Evolutionary conservation across 2,329 filamentous ascomycete genomes (phyloP), one percentile per base, ranked within the genome.

Genomic region (Colletotrichum echinochloae): DNA sequence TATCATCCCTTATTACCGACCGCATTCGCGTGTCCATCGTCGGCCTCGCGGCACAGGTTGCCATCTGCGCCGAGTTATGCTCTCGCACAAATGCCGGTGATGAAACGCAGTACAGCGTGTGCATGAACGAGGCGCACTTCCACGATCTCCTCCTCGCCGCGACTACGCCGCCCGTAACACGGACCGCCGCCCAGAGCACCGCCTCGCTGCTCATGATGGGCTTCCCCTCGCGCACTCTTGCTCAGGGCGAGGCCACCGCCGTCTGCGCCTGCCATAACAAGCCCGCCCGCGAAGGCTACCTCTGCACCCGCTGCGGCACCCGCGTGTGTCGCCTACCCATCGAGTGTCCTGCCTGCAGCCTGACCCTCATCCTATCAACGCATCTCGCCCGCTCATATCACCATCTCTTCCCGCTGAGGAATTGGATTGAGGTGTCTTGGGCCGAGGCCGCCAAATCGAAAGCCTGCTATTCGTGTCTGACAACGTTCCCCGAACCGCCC

Each of bases 371-470:
- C 73, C 87, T 98, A 3, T 97, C 94, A 1, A 99, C 96, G 0
- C 95, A 98, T 82, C 84, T 98, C 70, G 95, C 94, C 5, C 88
- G 94, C n/a, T 96, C 93, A 0, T 97, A 97, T 77, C 94, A 97
- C 79, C 94, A 98, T 78, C 85, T 98, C 0, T 97, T 97, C 77
- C 94, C 95, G 0, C 84, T 99, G 28, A 88, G 91, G 39, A 97
- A 97, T 78, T 99, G 95, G 95, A 86, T 90, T 12, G 94, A 96
- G 77, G 95, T 99, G 0, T 87, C 92, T 1, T 99, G 96, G 96
- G 81, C 88, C 14, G 86, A 91, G 26, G 95, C 94, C 1, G 78
- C 78, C 14, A 80, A 78, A 64, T 91, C 89, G 3, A 82, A 79
- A 14, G 87, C 91, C 61, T 99, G 96, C 80, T 94, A 91, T 79